Percentiles rank a stretch among this genome's conserved stretches.
phyloP scores from a whole-genome alignment of 179 eudicot species.

The Amaranthus tricolor region DNA sequence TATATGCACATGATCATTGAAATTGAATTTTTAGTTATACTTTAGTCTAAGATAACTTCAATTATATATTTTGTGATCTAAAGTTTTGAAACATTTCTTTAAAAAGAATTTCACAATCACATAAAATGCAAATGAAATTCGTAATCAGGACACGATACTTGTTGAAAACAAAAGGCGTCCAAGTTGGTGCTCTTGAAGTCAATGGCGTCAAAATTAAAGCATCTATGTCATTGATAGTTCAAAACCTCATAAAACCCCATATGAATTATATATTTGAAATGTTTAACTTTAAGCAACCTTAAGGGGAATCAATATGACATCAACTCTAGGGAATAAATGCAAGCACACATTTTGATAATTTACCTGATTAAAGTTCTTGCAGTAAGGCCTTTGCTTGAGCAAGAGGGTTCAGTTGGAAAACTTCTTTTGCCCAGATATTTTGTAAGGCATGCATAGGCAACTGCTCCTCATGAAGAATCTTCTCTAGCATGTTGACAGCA shows the following conservation, averaged over 20 bases:
- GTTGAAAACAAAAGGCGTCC: background rate
- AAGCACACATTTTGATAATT: background rate
- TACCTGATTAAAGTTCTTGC: slow-evolving; percentile 39
- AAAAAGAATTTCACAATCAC: background rate
- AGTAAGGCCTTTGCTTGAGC: slow-evolving; percentile 58
- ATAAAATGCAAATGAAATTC: background rate
- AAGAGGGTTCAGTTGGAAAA: slow-evolving; percentile 45
- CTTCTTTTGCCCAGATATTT: slow-evolving; percentile 71
- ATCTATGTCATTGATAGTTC: background rate
- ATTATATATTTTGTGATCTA: background rate
- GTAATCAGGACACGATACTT: background rate
- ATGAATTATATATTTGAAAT: background rate
- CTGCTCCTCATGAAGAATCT: slow-evolving; percentile 46
- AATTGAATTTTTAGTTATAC: background rate
- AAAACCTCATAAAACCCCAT: background rate
- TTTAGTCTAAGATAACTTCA: background rate
- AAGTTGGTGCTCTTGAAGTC: background rate
- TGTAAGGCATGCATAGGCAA: slow-evolving; percentile 48
- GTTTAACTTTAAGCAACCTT: background rate
- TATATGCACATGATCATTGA: background rate
- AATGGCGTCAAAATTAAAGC: background rate
- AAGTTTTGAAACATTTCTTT: background rate
- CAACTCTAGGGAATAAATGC: background rate
- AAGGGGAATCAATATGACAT: background rate
- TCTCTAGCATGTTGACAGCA: slow-evolving; percentile 40